These are phyloP conservation scores for Nidula microcarpa DNA, from an alignment of 768 basidiomycete species.

Conservation along the genomic window DNA sequence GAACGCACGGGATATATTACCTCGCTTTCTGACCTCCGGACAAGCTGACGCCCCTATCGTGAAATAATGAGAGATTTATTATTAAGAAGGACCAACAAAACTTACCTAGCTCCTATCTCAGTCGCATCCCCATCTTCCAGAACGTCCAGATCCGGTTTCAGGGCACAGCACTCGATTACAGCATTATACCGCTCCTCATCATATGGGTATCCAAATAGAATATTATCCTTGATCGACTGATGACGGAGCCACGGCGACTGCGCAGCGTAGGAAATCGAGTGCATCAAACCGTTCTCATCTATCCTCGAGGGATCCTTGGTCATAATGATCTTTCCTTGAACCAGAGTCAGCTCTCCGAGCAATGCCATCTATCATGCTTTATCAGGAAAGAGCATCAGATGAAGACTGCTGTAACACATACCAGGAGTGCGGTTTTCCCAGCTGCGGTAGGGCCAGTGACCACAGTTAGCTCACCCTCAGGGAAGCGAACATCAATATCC, in stretches of 20 bases:
- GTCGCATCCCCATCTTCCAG: conserved; percentile 86
- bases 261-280: conserved; percentile 66
- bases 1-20: conserved; percentile 20
- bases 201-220: conserved; percentile 71
- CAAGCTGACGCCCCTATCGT: conserved; percentile 42
- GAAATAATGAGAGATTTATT: conserved; percentile 70
- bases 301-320: conserved; percentile 59
- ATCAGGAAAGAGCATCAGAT: neutral
- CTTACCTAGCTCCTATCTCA: conserved; percentile 66
- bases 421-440: conserved; percentile 79
- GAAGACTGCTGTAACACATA: conserved; percentile 21
- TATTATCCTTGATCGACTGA: conserved; percentile 77
- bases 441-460: conserved; percentile 79
- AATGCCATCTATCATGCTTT: conserved; percentile 51
- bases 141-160: conserved; percentile 76
- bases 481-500: conserved; percentile 69
- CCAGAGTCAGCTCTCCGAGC: conserved; percentile 66
- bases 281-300: conserved; percentile 59
- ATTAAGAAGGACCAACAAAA: conserved; percentile 36
- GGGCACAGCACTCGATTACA: conserved; percentile 82
- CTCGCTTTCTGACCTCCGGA: conserved; percentile 65
- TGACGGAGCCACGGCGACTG: conserved; percentile 72
- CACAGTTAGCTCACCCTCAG: conserved; percentile 65
- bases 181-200: conserved; percentile 72
- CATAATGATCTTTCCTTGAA: conserved; percentile 52